A percentile compares a stretch with the other conserved stretches of the same genome.
phyloP scores from a whole-genome alignment of 2,329 filamentous ascomycete species.

The Xylaria sp. region DNA sequence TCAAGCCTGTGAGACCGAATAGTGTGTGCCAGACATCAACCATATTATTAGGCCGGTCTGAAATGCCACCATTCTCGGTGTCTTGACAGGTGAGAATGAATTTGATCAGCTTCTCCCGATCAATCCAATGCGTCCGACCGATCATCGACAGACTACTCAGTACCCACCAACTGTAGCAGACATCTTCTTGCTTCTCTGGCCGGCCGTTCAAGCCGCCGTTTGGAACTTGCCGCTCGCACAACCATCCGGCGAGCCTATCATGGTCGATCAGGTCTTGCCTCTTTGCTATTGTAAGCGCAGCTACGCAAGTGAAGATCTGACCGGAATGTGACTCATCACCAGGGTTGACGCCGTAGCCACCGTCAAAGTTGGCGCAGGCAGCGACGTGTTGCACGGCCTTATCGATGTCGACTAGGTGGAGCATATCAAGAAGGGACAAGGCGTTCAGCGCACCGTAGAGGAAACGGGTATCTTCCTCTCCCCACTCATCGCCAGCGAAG shows the following conservation, averaged over 20 bases:
- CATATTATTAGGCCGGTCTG: constrained; percentile 91
- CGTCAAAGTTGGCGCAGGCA: constrained; percentile 91
- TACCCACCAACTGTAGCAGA: constrained; percentile 99
- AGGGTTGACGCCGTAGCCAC: constrained; percentile 88
- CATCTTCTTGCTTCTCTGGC: constrained; percentile 94
- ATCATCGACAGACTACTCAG: constrained; percentile 92
- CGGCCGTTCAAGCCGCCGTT: constrained; percentile 91
- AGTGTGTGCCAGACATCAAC: constrained; percentile 97
- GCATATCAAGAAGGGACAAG: constrained; percentile 80
- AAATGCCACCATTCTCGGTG: constrained; percentile 81
- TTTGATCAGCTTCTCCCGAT: constrained; percentile 76
- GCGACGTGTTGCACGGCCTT: constrained; percentile 83
- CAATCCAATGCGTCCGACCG: constrained; percentile 89
- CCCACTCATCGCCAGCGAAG: constrained; percentile 95
- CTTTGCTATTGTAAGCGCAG: constrained; percentile 83
- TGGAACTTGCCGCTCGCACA: constrained; percentile 90
- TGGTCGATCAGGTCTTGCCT: constrained; percentile 83
- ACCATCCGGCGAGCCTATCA: constrained; percentile 86
- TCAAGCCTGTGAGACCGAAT: constrained; percentile 89
- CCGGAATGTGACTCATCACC: constrained; percentile 95
- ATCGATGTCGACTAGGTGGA: constrained; percentile 79
- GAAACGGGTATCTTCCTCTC: constrained; percentile 94
- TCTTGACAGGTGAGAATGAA: constrained; percentile 95
- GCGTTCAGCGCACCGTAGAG: constrained; percentile 91
- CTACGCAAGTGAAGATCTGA: constrained; percentile 95